Conservation (phyloP, 1,284 basidiomycete genomes). For the Rugosomyces carneus region DNA sequence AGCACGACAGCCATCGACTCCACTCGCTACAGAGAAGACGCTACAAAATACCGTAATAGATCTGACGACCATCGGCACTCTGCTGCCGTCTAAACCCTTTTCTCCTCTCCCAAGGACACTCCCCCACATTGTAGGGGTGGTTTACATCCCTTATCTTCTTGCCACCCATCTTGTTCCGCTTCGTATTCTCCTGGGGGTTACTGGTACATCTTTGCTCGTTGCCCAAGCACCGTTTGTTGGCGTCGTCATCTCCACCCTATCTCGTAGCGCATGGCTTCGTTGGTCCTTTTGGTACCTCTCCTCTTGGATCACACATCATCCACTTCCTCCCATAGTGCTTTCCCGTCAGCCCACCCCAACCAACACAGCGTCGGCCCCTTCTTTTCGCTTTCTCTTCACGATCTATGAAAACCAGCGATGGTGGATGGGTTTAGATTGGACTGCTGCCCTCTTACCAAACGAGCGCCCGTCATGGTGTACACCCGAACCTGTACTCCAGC, state of each 20-base stretch:
- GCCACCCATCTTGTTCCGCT: conserved; percentile 52
- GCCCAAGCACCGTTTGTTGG: conserved; percentile 62
- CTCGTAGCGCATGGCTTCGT: conserved; percentile 62
- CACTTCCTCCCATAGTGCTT: conserved; percentile 36
- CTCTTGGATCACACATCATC: conserved; percentile 46
- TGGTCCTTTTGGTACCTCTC: conserved; percentile 47
- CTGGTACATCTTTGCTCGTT: conserved; percentile 53
- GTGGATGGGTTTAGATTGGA: conserved; percentile 92
- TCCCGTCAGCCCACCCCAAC: conserved; percentile 33
- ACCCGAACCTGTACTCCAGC: conserved; percentile 36
- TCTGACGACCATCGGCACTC: conserved; percentile 47
- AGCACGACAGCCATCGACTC: conserved; percentile 16
- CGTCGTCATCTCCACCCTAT: conserved; percentile 47
- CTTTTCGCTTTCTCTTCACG: conserved; percentile 78
- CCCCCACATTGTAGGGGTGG: conserved; percentile 40
- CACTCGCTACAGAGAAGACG: conserved; percentile 55
- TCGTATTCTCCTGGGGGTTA: conserved; percentile 51
- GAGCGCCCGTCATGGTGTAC: conserved; percentile 90
- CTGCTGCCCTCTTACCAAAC: conserved; percentile 82
- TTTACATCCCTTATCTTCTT: conserved; percentile 56
- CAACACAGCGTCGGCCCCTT: conserved; percentile 29
- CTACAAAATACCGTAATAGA: conserved; percentile 52
- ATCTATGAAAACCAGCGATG: conserved; percentile 94
- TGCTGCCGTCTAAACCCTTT: conserved; percentile 33
- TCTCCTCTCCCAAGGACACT: conserved; percentile 24